These are phyloP conservation scores for Trypanosoma lewisi DNA, from an alignment of 208 protist species.

Conservation along the genomic window DNA sequence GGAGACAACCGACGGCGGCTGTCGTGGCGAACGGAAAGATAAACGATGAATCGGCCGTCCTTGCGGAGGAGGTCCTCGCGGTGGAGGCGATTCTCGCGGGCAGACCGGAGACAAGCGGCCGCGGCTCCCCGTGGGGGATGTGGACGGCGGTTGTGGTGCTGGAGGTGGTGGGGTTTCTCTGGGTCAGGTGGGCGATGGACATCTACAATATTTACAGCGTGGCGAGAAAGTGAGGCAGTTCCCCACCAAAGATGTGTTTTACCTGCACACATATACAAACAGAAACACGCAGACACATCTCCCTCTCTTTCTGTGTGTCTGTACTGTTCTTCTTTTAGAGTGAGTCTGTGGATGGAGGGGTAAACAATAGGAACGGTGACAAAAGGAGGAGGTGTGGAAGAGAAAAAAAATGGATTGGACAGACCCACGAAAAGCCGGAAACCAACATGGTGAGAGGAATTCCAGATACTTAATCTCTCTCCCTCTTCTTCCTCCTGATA, in stretches of 20 bases:
- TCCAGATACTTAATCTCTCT: too few relatives aligned
- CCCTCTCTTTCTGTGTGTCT: too few relatives aligned
- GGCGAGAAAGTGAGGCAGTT: too few relatives aligned
- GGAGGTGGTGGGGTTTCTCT: conserved; percentile 62
- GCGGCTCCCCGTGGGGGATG: conserved; percentile 34
- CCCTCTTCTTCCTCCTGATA: too few relatives aligned
- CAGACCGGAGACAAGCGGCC: conserved; percentile 13
- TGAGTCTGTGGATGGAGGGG: neutral
- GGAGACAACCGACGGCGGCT: neutral
- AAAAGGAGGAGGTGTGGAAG: neutral
- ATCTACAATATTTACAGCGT: conserved; percentile 35
- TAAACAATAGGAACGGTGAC: too few relatives aligned
- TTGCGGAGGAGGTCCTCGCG: conserved; percentile 33
- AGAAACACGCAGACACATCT: neutral
- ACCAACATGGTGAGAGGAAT: neutral
- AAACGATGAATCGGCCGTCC: conserved; percentile 6
- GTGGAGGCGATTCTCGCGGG: conserved; percentile 53
- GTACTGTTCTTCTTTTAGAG: conserved; percentile 1
- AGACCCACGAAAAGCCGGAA: neutral
- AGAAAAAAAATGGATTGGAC: neutral
- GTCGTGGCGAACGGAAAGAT: conserved; percentile 2
- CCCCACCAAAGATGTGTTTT: too few relatives aligned
- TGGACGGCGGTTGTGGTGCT: conserved; percentile 55
- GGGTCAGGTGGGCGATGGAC: conserved; percentile 57
- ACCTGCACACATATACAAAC: neutral